Base-by-base conservation (phyloP, 129 eudicot species). In the Tanacetum coccineum region DNA sequence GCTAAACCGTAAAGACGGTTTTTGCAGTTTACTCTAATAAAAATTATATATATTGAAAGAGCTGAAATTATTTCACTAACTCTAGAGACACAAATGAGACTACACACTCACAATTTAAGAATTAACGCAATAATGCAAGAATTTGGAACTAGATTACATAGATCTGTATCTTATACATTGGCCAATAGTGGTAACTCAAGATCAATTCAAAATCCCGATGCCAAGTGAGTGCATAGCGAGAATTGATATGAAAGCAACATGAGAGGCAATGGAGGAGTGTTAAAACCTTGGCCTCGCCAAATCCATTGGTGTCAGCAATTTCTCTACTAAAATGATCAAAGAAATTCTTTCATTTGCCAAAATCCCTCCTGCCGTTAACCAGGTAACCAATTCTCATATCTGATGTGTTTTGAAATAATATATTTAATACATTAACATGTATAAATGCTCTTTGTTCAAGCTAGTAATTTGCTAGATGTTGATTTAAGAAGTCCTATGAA, bases 111-210 rank as follows among this genome's bases (percentile, higher is more conserved):
- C 39, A 32, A 4, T 32, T 32, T 64, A 9, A 64, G 13, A 9
- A 14, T 21, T 64, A 2, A 19, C 13, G 52, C 19, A 46, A 8
- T 47, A 9, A 66, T 32, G 51, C 7, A 68, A 63, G 62, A 54
- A 68, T 36, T 1, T 68, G 62, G 72, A 62, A 18, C 62, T 53
- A 17, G 72, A 68, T 13, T 53, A 68, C 55, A 36, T 68, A 3
- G 72, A 68, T 68, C 26, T 68, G 72, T 68, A 68, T 39, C 72
- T 68, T 13, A 68, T 68, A 32, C 72, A 68, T 39, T 68, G 22
- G 19, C 72, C 62, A 13, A 0, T 68, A 0, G 36, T 30, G 30
- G 3, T 52, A 3, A 52, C 1, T 47, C 61, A 51, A 32, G 61
- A 51, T 4, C 13, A 32, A 18, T 36, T 32, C 6, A 18, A 51